These are phyloP conservation scores for Penicillium corylophilum DNA, from an alignment of 2,329 filamentous ascomycete species.

Conservation along the genomic window DNA sequence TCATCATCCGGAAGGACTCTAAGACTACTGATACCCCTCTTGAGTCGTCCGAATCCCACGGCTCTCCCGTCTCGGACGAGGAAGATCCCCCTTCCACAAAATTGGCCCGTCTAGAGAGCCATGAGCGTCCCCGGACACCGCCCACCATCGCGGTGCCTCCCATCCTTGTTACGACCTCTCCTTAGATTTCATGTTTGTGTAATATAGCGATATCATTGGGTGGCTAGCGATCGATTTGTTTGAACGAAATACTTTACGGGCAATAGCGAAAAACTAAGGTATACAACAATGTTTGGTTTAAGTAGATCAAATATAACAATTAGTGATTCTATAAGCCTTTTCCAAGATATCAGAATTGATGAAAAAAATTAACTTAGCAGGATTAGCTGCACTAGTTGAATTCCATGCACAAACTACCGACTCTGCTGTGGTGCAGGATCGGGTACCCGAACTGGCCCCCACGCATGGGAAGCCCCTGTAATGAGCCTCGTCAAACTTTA, in stretches of 20 bases:
- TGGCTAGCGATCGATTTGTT: neutral
- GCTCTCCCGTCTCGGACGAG: slow-evolving; percentile 8
- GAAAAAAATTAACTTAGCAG: no score
- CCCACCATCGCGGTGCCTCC: slow-evolving; percentile 33
- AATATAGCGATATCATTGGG: slow-evolving; percentile 5
- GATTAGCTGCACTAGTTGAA: no score
- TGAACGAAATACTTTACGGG: neutral
- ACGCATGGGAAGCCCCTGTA: no score
- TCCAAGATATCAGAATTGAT: no score
- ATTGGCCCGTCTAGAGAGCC: slow-evolving; percentile 3
- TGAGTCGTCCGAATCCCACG: neutral
- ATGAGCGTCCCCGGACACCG: slow-evolving; percentile 23
- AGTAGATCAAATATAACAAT: no score
- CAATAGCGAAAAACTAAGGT: neutral
- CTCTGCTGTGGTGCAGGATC: no score
- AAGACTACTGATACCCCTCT: slow-evolving; percentile 2
- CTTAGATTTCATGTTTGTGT: slow-evolving; percentile 15
- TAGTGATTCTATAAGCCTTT: no score
- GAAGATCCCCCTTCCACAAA: slow-evolving; percentile 5
- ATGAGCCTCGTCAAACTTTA: no score
- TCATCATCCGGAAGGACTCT: slow-evolving; percentile 9
- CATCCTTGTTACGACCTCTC: slow-evolving; percentile 41
- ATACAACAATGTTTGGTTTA: neutral
- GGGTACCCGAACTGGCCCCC: no score
- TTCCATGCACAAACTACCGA: no score